A percentile compares a stretch with the other conserved stretches of the same genome.
Conservation (phyloP, 345 rosid species). For the Ceriops decandra region DNA sequence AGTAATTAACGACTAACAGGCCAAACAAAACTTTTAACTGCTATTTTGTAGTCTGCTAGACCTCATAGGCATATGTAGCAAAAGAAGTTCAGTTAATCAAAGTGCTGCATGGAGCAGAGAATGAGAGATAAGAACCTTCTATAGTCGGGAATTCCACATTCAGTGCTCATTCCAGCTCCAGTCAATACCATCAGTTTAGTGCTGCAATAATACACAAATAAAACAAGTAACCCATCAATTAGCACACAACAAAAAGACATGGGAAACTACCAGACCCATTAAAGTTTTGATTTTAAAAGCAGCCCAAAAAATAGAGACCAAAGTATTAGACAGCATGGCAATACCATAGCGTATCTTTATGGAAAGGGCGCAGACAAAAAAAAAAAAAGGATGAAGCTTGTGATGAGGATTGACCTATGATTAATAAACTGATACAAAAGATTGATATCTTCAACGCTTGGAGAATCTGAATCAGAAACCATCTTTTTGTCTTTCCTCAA, state of each 20-base stretch:
- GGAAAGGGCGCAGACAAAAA: neutral
- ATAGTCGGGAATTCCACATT: slow-evolving; percentile 94
- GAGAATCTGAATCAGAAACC: slow-evolving; percentile 85
- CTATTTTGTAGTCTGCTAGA: too few relatives aligned
- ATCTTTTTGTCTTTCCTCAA: slow-evolving; percentile 49
- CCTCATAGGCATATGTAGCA: too few relatives aligned
- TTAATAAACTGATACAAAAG: slow-evolving; percentile 58
- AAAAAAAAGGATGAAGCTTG: neutral
- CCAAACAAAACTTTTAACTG: too few relatives aligned
- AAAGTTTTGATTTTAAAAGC: neutral
- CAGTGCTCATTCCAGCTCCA: slow-evolving; percentile 94
- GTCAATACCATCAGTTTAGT: slow-evolving; percentile 68
- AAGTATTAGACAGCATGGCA: neutral
- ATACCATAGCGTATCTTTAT: neutral
- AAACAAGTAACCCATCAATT: slow-evolving; percentile 36
- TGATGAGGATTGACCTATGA: slow-evolving; percentile 44
- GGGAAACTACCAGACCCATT: neutral
- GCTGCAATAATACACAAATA: slow-evolving; percentile 33
- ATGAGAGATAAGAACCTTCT: slow-evolving; percentile 53
- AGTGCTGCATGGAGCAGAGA: neutral
- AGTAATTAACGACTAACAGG: too few relatives aligned
- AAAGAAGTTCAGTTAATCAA: neutral
- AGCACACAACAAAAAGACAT: neutral
- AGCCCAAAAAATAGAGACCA: neutral
- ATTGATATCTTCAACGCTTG: slow-evolving; percentile 48